phyloP scores from a whole-genome alignment of 306 rosid genomes.

The Lablab purpureus region DNA sequence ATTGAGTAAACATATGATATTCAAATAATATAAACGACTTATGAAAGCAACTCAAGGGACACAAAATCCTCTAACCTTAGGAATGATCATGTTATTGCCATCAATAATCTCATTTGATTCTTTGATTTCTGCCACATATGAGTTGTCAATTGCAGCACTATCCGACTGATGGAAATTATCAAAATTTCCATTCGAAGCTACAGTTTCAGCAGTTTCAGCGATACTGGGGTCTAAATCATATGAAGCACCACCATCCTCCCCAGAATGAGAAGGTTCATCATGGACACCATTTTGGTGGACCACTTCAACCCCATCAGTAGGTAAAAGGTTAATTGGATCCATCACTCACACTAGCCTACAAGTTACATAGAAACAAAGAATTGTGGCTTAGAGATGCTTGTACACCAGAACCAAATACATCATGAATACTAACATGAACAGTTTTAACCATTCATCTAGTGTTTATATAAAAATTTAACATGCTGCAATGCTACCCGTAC shows the following conservation, averaged over 20 bases:
- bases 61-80: slow-evolving; percentile 59
- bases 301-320: slow-evolving; percentile 63
- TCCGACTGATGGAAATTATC: slow-evolving; percentile 51
- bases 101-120: slow-evolving; percentile 48
- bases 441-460: neutral
- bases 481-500: neutral
- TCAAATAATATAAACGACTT: slow-evolving; percentile 22
- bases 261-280: slow-evolving; percentile 50
- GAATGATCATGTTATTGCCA: slow-evolving; percentile 52
- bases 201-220: slow-evolving; percentile 44
- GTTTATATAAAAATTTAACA: slow-evolving; percentile 1
- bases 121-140: slow-evolving; percentile 49
- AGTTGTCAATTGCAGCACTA: slow-evolving; percentile 51
- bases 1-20: slow-evolving; percentile 38
- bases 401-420: neutral
- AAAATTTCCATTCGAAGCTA: slow-evolving; percentile 55
- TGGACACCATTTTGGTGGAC: slow-evolving; percentile 74
- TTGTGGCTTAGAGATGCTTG: slow-evolving; percentile 4
- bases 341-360: slow-evolving; percentile 66
- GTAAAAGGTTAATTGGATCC: slow-evolving; percentile 64
- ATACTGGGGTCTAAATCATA: slow-evolving; percentile 48
- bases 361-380: slow-evolving; percentile 41
- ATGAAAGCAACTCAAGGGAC: slow-evolving; percentile 24
- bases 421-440: neutral
- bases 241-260: slow-evolving; percentile 50